Base-by-base conservation (phyloP, 805 yeast species). In the Saccharomycopsis fibuligera region DNA sequence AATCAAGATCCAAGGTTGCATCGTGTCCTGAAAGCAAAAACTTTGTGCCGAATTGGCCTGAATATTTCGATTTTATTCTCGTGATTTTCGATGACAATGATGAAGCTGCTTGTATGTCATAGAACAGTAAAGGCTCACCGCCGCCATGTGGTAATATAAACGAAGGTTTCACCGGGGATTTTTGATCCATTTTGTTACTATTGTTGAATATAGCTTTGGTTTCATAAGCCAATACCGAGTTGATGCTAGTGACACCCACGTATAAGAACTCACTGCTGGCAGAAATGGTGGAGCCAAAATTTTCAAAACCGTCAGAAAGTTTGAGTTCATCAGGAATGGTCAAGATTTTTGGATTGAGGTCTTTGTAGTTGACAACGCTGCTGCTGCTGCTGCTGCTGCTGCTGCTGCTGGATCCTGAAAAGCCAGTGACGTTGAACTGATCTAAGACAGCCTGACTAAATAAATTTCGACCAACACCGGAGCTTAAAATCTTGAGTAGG, bases 161-260 rank as follows among this genome's bases (percentile, higher is more conserved):
- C 37, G 8, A 16, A 17, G 37, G 37, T 5, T 33, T 33, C 12
- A 27, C 12, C 12, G 8, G 10, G 31, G 10, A 8, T n/a, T n/a
- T n/a, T n/a, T n/a, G n/a, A n/a, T n/a, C n/a, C n/a, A n/a, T n/a
- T n/a, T n/a, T n/a, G n/a, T n/a, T n/a, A n/a, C n/a, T n/a, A n/a
- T n/a, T n/a, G n/a, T n/a, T n/a, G n/a, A n/a, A n/a, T 8, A 27
- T 8, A 8, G 10, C 31, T 9, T 9, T 12, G 17, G 19, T 60
- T n/a, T 61, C 58, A 53, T 64, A 71, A 0, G 68, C 68, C 12
- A 63, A 56, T 0, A 76, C 72, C 1, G 60, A 51, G 2, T 68
- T 73, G 1, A 60, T 43, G 0, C 76, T 72, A 5, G 64, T 66
- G 0, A 68, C 55, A 0, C 75, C 72, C 3, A 75, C 59, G 3